Evolutionary conservation across 371 early-diverging fungal species (phyloP).

Genomic region (Mortierella sp.): DNA sequence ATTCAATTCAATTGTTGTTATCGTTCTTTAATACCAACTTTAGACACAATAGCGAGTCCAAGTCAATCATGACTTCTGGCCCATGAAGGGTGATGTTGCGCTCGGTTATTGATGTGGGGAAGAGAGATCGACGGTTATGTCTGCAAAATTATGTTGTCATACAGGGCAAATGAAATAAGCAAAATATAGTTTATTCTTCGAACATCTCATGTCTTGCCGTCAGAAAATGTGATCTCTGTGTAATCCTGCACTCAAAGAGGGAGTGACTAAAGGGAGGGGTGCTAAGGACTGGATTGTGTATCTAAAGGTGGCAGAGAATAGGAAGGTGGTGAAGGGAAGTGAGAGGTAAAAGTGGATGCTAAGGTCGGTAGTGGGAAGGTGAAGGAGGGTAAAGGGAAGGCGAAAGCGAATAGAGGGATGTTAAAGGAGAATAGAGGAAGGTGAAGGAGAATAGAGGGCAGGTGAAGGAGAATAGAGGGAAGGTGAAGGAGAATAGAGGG

Average conservation of each 20-base stretch:
- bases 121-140: too few species aligned
- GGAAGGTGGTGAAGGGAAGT: not conserved
- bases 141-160: too few species aligned
- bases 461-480: too few species aligned
- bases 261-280: not conserved
- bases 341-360: not conserved
- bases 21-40: too few species aligned
- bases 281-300: not conserved
- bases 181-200: constrained; percentile 22
- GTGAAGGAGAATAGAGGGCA: too few species aligned
- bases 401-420: too few species aligned
- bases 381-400: not conserved
- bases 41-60: too few species aligned
- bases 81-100: too few species aligned
- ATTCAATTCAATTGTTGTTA: too few species aligned
- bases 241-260: constrained; percentile 34
- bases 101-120: too few species aligned
- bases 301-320: not conserved
- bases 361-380: not conserved
- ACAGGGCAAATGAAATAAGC: constrained; percentile 62
- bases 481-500: not conserved
- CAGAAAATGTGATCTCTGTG: constrained; percentile 57
- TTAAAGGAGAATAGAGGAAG: too few species aligned
- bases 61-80: too few species aligned
- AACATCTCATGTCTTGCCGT: constrained; percentile 46